phyloP scores from a whole-genome alignment of 495 filamentous ascomycete genomes.

The Margaritispora aquatica region DNA sequence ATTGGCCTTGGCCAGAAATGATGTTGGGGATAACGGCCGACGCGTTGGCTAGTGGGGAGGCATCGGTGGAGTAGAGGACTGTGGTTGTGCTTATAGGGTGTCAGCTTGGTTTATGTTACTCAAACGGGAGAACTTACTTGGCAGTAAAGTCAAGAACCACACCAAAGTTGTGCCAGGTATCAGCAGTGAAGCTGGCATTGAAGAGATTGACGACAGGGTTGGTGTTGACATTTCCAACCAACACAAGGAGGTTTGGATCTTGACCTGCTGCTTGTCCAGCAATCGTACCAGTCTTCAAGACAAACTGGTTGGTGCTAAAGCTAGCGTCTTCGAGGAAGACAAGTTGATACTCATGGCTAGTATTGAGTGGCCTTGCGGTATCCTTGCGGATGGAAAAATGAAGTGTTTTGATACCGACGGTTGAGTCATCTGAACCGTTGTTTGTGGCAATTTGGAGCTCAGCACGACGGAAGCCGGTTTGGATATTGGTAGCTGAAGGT shows the following conservation, averaged over 20 bases:
- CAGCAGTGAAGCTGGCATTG: constrained; percentile 29
- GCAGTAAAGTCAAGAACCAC: constrained; percentile 36
- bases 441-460: constrained; percentile 40
- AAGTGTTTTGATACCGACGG: constrained; percentile 37
- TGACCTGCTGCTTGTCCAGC: constrained; percentile 26
- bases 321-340: constrained; percentile 40
- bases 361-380: constrained; percentile 33
- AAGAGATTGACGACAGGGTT: constrained; percentile 31
- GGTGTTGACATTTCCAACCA: constrained; percentile 34
- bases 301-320: constrained; percentile 42
- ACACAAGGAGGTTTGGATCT: constrained; percentile 31
- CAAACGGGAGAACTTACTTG: constrained; percentile 24
- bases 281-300: constrained; percentile 41
- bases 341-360: constrained; percentile 43
- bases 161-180: constrained; percentile 41
- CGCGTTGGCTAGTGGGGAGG: constrained; percentile 26
- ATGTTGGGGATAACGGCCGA: constrained; percentile 32
- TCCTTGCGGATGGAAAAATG: constrained; percentile 44
- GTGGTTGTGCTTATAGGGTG: constrained; percentile 28
- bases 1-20: constrained; percentile 38
- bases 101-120: background rate
- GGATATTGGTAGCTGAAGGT: constrained; percentile 29
- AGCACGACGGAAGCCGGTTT: constrained; percentile 42
- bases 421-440: constrained; percentile 37
- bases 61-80: constrained; percentile 34